Base-by-base conservation (phyloP, 2,329 filamentous ascomycete genomes). In the Penicillium brasilianum region DNA sequence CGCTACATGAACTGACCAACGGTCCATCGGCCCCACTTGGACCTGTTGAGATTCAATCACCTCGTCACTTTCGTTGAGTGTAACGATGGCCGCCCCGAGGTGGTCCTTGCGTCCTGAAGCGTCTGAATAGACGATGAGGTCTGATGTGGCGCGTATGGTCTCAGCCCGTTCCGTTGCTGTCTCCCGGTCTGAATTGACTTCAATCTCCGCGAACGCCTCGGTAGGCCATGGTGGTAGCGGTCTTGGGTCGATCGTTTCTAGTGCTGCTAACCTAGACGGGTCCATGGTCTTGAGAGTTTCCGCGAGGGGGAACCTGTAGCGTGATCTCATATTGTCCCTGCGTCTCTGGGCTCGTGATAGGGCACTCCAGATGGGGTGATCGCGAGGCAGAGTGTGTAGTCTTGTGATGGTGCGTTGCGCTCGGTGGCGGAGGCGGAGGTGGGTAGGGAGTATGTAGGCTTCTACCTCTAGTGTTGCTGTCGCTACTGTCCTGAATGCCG, bases 191-290 rank as follows among this genome's bases (percentile, higher is more conserved):
- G 55, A 49, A 43, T 65, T 55, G 30, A 74, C 65, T 25, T 69
- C 61, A 18, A 74, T 70, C 53, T 70, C 55, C 14, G 55, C 20
- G 58, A 71, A 73, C 20, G 60, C 34, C 11, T 66, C 48, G 2
- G 20, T 11, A 36, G 61, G 61, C 69, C 64, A 74, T 13, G 64
- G 70, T 56, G 61, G 49, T 34, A 63, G 52, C 20, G 64, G 67
- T 2, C 34, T 57, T 48, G 65, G 65, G 43, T 71, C 62, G 9
- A 72, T 72, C 11, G 37, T 72, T 41, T 74, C 71, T 37, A 74
- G 43, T 25, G 51, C 59, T 1, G 58, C 39, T 5, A 69, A 44
- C 25, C 64, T 54, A 5, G 57, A 43, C 1, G 65, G 34, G 53
- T 64, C 30, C 46, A 69, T 66, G 16, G 62, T 69, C 41, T 61